Conservation (phyloP, 2,329 filamentous ascomycete species). For the Beauveria australis region DNA sequence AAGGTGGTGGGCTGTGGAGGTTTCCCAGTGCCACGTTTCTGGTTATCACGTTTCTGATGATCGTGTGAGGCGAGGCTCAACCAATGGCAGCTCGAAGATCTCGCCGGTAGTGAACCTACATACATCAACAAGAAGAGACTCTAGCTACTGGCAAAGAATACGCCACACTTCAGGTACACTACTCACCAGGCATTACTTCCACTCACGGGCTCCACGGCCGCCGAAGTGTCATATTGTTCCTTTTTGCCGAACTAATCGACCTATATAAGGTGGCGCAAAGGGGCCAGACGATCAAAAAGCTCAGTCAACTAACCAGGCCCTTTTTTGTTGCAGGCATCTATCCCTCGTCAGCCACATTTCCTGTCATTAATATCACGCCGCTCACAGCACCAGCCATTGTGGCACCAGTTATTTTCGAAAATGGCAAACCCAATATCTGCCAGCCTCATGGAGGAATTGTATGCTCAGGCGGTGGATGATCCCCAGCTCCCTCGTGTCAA, state of each 20-base stretch:
- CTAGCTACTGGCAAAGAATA: background rate
- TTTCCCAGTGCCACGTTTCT: no score
- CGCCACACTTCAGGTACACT: background rate
- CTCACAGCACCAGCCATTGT: background rate
- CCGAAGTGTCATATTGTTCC: background rate
- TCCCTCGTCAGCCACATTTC: background rate
- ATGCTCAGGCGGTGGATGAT: constrained; percentile 11
- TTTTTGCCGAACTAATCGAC: background rate
- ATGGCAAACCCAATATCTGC: background rate
- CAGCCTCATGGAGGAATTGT: background rate
- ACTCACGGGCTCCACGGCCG: background rate
- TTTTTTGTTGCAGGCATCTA: background rate
- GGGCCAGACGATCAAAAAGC: background rate
- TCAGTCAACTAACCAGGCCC: background rate
- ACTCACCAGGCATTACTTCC: background rate
- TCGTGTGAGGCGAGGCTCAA: background rate
- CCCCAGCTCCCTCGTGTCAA: constrained; percentile 18
- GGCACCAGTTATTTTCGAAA: background rate
- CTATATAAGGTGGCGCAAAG: background rate
- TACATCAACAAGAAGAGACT: background rate
- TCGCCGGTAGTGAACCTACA: background rate
- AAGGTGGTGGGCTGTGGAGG: background rate
- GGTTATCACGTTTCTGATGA: background rate
- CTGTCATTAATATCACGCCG: no score
- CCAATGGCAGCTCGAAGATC: background rate